Base-by-base conservation (phyloP, 2,329 filamentous ascomycete species). In the Diplocarpon rosae region DNA sequence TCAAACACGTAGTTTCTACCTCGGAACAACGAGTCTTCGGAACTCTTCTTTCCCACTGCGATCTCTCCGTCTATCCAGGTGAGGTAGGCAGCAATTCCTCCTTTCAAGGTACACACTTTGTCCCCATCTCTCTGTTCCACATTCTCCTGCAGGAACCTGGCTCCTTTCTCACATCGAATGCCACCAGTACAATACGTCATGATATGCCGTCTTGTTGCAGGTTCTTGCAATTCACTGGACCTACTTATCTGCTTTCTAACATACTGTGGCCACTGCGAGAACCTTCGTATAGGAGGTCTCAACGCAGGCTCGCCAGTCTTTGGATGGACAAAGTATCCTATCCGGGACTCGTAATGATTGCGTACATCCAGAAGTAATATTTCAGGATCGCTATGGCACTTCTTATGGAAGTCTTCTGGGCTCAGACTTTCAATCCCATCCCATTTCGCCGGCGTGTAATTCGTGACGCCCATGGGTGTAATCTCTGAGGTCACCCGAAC, bases 1-100 rank as follows among this genome's bases (percentile, higher is more conserved):
- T 62, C 60, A 48, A 62, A 62, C 8, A 62, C 60, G 39, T 59
- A 62, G 24, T 62, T 62, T 36, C 50, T 52, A 6, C 60, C 60
- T 37, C 52, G 54, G 37, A 62, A 62, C 3, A 62, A 39, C 27
- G 52, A 56, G 1, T 62, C 57, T 9, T 51, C 42, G 7, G 53
- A 35, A 9, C 3, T 42, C 33, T 55, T 62, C 14, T 51, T 55
- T 7, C 57, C 57, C n/a, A 30, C 30, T 5, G 37, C 36, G 28
- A 62, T 58, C 38, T 62, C 60, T 15, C 53, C 49, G n/a, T 60
- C 58, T 50, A 62, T 59, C 60, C 60, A 62, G 1, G 52, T 50
- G 24, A 62, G 36, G 41, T 62, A 62, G 12, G 54, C 57, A 10
- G 59, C 50, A 33, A 62, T 61, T 0, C 60, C 60, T 8, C 60